A percentile compares a stretch with the other conserved stretches of the same genome.
Conservation (phyloP, 2,329 filamentous ascomycete species). For the Pseudogymnoascus sp. region DNA sequence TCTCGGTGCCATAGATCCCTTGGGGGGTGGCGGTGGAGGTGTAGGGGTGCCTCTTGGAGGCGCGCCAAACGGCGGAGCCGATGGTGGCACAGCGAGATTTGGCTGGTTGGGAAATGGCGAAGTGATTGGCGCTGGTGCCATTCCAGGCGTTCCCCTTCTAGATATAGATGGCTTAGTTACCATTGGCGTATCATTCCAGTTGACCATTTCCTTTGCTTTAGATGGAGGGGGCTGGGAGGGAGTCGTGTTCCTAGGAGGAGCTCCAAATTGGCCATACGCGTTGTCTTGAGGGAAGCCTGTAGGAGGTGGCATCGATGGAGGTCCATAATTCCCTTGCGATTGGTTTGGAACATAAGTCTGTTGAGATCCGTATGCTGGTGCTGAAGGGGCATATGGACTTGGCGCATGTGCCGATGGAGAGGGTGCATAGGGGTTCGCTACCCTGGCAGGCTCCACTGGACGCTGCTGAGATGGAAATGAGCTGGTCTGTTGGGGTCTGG, state of each 20-base stretch:
- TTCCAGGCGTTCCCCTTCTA: conserved; percentile 65
- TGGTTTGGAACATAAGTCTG: conserved; percentile 31
- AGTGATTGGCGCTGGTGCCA: conserved; percentile 51
- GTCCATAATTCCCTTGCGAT: conserved; percentile 28
- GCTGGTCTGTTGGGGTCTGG: conserved; percentile 33
- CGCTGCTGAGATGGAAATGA: conserved; percentile 41
- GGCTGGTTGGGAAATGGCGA: conserved; percentile 67
- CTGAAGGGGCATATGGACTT: conserved; percentile 43
- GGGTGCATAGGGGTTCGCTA: conserved; percentile 32
- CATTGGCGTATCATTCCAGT: conserved; percentile 94
- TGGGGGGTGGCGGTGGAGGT: conserved; percentile 76
- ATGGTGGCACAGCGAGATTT: conserved; percentile 44
- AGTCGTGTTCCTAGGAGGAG: conserved; percentile 56
- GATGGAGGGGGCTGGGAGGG: conserved; percentile 63
- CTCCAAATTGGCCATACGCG: conserved; percentile 35
- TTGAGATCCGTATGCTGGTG: conserved; percentile 31
- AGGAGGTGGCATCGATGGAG: conserved; percentile 25
- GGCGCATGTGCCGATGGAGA: conserved; percentile 25
- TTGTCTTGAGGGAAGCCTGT: conserved; percentile 2
- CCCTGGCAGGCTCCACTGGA: conserved; percentile 22
- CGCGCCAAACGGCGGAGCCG: conserved; percentile 48
- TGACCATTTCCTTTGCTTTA: conserved; percentile 60
- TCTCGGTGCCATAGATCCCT: conserved; percentile 61
- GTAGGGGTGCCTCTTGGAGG: conserved; percentile 52
- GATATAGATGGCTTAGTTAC: conserved; percentile 63